Conservation (phyloP, 805 yeast genomes). For the Yamadazyma paraphyllophila region DNA sequence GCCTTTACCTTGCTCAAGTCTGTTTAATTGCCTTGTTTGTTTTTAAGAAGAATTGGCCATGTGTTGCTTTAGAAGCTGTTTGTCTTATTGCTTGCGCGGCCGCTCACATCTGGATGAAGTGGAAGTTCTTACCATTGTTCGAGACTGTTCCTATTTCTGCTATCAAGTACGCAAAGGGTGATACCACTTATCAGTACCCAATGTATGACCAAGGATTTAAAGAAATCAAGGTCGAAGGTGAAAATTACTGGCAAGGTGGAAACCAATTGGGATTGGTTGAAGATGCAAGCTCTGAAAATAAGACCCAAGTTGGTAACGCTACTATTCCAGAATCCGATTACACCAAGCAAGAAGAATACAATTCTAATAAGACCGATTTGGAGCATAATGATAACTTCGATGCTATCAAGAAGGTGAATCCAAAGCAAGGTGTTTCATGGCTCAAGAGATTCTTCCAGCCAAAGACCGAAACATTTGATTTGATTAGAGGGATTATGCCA, state of each 20-base stretch:
- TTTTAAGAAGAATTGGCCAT: slow-evolving; percentile 77
- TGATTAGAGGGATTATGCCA: slow-evolving; percentile 46
- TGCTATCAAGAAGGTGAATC: slow-evolving; percentile 9
- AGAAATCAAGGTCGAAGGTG: slow-evolving; percentile 55
- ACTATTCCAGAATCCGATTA: slow-evolving; percentile 9
- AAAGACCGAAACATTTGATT: slow-evolving; percentile 44
- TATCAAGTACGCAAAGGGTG: slow-evolving; percentile 46
- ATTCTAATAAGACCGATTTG: slow-evolving; percentile 7
- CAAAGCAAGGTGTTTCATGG: slow-evolving; percentile 26
- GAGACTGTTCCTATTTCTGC: slow-evolving; percentile 73
- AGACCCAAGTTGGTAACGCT: slow-evolving; percentile 19
- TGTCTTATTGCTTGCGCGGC: slow-evolving; percentile 55
- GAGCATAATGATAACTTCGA: slow-evolving; percentile 3
- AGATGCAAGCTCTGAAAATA: slow-evolving; percentile 1
- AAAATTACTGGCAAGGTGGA: slow-evolving; percentile 46
- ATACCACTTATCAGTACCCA: slow-evolving; percentile 51
- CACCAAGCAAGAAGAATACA: slow-evolving; percentile 11
- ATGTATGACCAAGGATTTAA: slow-evolving; percentile 59
- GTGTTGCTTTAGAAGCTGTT: slow-evolving; percentile 67
- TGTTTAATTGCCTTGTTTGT: slow-evolving; percentile 71
- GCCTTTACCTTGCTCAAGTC: slow-evolving; percentile 67
- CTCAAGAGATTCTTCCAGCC: slow-evolving; percentile 47
- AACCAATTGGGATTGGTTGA: slow-evolving; percentile 35
- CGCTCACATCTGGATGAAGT: slow-evolving; percentile 57
- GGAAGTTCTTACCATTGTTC: slow-evolving; percentile 58